These are phyloP conservation scores for Curvularia lunata DNA, from an alignment of 2,329 filamentous ascomycete species.

Conservation along the genomic window DNA sequence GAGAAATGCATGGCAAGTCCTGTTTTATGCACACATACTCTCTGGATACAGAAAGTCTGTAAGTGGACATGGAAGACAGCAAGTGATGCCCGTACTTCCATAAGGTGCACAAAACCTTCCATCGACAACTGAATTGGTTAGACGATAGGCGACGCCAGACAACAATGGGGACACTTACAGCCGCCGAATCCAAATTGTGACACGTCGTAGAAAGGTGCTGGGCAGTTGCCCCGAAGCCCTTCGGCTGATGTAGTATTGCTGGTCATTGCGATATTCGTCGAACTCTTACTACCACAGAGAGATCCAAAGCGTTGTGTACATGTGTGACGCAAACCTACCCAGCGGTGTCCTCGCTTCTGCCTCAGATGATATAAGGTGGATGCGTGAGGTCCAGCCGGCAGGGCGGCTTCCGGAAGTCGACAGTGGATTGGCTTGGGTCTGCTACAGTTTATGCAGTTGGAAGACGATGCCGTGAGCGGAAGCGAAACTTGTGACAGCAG, in stretches of 20 bases:
- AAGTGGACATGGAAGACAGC: constrained; percentile 90
- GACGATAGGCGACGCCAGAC: constrained; percentile 20
- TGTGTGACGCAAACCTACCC: constrained; percentile 25
- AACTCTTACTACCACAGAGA: constrained; percentile 32
- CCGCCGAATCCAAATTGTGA: constrained; percentile 67
- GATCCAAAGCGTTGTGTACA: constrained; percentile 20
- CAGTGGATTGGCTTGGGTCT: constrained; percentile 16
- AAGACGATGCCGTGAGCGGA: constrained; percentile 6
- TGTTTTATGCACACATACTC: constrained; percentile 50
- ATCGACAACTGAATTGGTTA: constrained; percentile 55
- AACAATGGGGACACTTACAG: constrained; percentile 61
- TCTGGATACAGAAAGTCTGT: constrained; percentile 75
- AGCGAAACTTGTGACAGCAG: constrained; percentile 6
- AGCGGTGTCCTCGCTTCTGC: constrained; percentile 7
- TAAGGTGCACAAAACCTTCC: constrained; percentile 65
- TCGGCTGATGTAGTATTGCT: constrained; percentile 38
- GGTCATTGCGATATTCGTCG: constrained; percentile 4
- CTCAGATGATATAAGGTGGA: constrained; percentile 5
- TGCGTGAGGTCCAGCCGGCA: constrained; percentile 16
- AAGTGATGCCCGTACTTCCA: constrained; percentile 60
- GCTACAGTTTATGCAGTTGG: constrained; percentile 15
- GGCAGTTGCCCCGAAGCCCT: constrained; percentile 62
- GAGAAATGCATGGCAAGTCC: constrained; percentile 9
- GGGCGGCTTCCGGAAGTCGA: constrained; percentile 10
- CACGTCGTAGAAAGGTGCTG: constrained; percentile 72